phyloP scores from a whole-genome alignment of 2,329 filamentous ascomycete genomes.

The Sarocladium strictum region DNA sequence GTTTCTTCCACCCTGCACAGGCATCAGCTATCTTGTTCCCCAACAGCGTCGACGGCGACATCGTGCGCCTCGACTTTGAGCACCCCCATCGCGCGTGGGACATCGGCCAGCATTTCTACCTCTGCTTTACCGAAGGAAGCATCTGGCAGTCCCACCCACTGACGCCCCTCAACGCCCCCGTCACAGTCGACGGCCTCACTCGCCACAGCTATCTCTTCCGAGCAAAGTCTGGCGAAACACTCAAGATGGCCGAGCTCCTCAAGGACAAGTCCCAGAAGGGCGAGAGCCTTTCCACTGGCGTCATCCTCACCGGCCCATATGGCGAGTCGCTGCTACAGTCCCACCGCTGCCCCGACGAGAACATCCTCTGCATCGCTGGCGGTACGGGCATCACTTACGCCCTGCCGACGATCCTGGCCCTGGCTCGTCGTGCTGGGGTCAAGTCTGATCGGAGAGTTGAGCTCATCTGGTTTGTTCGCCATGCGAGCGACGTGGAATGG shows the following conservation, averaged over 20 bases:
- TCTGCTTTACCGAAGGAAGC: slow-evolving; percentile 60
- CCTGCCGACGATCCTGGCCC: slow-evolving; percentile 27
- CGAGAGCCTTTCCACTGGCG: slow-evolving; percentile 35
- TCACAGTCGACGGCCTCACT: slow-evolving; percentile 31
- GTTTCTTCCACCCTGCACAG: slow-evolving; percentile 13
- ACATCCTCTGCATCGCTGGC: slow-evolving; percentile 23
- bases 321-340: slow-evolving; percentile 41
- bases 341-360: slow-evolving; percentile 14
- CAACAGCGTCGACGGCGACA: slow-evolving; percentile 50
- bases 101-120: slow-evolving; percentile 65
- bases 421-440: slow-evolving; percentile 32
- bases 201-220: slow-evolving; percentile 52
- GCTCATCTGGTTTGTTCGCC: slow-evolving; percentile 60
- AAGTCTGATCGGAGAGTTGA: slow-evolving; percentile 43
- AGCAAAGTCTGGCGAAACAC: slow-evolving; percentile 54
- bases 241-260: slow-evolving; percentile 42
- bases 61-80: slow-evolving; percentile 61
- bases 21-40: slow-evolving; percentile 40
- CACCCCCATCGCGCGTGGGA: slow-evolving; percentile 56
- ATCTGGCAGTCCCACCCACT: slow-evolving; percentile 72
- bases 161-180: slow-evolving; percentile 53
- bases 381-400: slow-evolving; percentile 34
- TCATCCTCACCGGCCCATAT: slow-evolving; percentile 60
- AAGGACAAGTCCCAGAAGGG: slow-evolving; percentile 16
- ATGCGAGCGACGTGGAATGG: slow-evolving; percentile 50